phyloP scores from a whole-genome alignment of 768 basidiomycete species.

The Mycena metata region DNA sequence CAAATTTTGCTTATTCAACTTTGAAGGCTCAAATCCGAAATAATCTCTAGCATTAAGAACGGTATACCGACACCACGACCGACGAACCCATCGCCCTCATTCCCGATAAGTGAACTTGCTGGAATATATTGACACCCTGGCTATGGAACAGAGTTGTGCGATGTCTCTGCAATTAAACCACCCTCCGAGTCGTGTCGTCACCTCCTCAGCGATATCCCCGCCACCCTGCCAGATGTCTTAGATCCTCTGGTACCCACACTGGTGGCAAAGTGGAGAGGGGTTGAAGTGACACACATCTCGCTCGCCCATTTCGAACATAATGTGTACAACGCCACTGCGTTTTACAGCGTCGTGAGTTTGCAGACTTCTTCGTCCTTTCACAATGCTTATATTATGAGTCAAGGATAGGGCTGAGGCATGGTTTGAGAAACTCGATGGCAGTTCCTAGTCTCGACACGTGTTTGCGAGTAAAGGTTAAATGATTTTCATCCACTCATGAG shows the following conservation, averaged over 20 bases:
- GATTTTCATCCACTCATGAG: too few relatives aligned
- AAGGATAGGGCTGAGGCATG: slow-evolving; percentile 45
- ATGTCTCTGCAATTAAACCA: slow-evolving; percentile 4
- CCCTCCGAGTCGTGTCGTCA: slow-evolving; percentile 36
- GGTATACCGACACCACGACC: slow-evolving; percentile 24
- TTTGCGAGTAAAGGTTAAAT: too few relatives aligned
- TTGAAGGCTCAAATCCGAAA: slow-evolving; percentile 8
- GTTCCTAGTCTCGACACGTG: too few relatives aligned
- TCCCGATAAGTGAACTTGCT: slow-evolving; percentile 19
- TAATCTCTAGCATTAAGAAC: background rate
- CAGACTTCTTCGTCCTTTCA: background rate
- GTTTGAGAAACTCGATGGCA: slow-evolving; percentile 35
- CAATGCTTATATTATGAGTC: background rate
- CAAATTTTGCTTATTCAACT: background rate
- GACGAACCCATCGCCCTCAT: slow-evolving; percentile 19
- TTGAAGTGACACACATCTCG: slow-evolving; percentile 38
- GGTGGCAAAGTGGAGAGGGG: slow-evolving; percentile 39
- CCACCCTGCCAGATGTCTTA: slow-evolving; percentile 40
- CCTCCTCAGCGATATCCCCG: slow-evolving; percentile 36
- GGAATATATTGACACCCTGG: slow-evolving; percentile 32
- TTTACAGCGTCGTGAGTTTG: slow-evolving; percentile 37
- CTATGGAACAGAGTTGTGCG: slow-evolving; percentile 35
- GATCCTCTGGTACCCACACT: slow-evolving; percentile 42
- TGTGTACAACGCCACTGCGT: slow-evolving; percentile 38
- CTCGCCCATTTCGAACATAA: slow-evolving; percentile 45